phyloP scores from a whole-genome alignment of 2,329 filamentous ascomycete genomes.

The Gliomastix tumulicola region DNA sequence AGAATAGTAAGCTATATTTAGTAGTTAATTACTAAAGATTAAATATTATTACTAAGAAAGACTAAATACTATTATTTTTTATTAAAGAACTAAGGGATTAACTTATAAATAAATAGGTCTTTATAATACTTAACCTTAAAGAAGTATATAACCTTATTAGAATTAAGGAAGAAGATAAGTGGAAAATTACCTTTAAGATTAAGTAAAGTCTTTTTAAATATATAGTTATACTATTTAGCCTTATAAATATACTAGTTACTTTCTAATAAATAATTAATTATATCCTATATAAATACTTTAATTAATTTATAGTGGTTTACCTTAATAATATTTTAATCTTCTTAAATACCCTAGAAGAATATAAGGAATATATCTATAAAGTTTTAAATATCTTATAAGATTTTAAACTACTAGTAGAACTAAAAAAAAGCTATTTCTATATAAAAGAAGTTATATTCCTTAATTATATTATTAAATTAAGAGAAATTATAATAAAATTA shows the following conservation, averaged over 20 bases:
- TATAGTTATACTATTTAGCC: conserved; percentile 18
- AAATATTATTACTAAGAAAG: conserved; percentile 17
- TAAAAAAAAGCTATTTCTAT: background rate
- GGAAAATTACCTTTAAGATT: conserved; percentile 23
- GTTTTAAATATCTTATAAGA: too few relatives aligned
- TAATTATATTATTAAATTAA: background rate
- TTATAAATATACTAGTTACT: conserved; percentile 9
- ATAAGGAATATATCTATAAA: background rate
- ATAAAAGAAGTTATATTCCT: background rate
- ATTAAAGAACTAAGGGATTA: conserved; percentile 15
- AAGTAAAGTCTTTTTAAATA: conserved; percentile 23
- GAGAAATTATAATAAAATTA: background rate
- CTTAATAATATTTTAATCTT: background rate
- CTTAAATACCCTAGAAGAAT: background rate
- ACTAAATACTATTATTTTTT: conserved; percentile 11
- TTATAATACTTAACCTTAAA: conserved; percentile 11
- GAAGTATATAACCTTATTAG: conserved; percentile 19
- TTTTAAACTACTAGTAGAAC: too few relatives aligned
- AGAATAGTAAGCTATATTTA: background rate
- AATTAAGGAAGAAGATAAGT: conserved; percentile 19
- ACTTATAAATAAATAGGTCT: conserved; percentile 7
- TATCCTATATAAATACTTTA: background rate
- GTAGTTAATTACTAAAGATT: conserved; percentile 17
- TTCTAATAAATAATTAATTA: conserved; percentile 1
- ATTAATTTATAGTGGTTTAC: conserved; percentile 1